Percentiles rank a stretch among this genome's conserved stretches.
phyloP scores from a whole-genome alignment of 2,329 filamentous ascomycete species.

The Neurospora sp. region DNA sequence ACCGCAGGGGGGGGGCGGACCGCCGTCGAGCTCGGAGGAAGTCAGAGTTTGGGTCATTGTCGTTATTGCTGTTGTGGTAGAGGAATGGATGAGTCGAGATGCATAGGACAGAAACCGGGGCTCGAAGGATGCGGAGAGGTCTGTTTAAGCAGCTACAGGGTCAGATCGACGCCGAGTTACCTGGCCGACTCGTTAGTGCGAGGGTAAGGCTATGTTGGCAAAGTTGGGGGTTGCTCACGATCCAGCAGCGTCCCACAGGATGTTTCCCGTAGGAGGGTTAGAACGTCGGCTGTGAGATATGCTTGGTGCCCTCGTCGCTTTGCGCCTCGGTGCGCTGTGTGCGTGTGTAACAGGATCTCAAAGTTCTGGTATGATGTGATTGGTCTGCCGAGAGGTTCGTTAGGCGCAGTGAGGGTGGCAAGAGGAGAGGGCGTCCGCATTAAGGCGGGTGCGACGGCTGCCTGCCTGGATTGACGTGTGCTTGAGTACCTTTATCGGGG shows the following conservation, averaged over 20 bases:
- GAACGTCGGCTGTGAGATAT: background rate
- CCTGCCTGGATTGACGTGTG: no score
- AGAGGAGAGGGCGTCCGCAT: background rate
- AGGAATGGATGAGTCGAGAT: background rate
- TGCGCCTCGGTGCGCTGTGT: background rate
- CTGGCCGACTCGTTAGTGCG: background rate
- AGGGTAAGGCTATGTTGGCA: background rate
- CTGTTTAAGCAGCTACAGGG: background rate
- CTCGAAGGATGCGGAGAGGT: background rate
- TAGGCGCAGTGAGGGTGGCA: background rate
- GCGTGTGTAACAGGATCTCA: background rate
- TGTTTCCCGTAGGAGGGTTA: background rate
- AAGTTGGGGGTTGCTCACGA: background rate
- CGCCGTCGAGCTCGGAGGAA: background rate
- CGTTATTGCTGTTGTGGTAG: background rate
- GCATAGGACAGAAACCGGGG: background rate
- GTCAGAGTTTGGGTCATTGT: background rate
- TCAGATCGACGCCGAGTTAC: background rate
- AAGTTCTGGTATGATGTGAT: background rate
- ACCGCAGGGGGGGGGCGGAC: background rate
- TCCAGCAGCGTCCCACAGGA: background rate
- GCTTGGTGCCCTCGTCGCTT: background rate
- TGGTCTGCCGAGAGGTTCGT: background rate
- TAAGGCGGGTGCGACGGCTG: no score
- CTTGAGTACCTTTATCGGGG: no score